Evolutionary conservation across 129 eudicot genomes (phyloP), one percentile per base, ranked within the genome.

Genomic region (Arctium lappa): DNA sequence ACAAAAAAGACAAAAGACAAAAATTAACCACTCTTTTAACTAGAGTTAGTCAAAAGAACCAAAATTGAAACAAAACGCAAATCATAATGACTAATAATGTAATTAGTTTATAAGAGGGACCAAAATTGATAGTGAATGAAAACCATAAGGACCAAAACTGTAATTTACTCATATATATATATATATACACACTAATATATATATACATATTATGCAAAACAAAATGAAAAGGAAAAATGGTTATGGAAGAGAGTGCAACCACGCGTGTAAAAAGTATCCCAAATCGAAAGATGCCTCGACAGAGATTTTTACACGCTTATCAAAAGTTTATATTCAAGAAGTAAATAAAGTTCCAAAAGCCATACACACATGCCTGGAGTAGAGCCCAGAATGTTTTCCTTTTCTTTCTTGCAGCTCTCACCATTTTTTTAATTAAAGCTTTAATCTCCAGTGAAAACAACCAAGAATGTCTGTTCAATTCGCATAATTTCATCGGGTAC

Each of bases 231-330:
- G 13, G 34, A 44, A 77, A 38, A 82, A 48, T 70, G 56, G 63
- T 10, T 56, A 83, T 83, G 82, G 80, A 84, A 79, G 87, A 84
- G 87, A 50, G 87, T 84, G 87, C 87, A 74, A 66, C 84, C 87
- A 84, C 87, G 87, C 87, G 80, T 84, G 87, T 79, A 79, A 84
- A 84, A 84, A 84, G 87, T 79, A 79, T 62, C 56, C 68, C 82
- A 72, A 78, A 72, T 78, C 80, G 79, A 84, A 79, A 84, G 87
- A 84, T 84, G 87, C 87, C 84, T 84, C 83, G 87, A 84, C 87
- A 84, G 84, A 84, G 76, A 79, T 73, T 79, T 84, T 84, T 84
- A 72, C 87, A 84, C 84, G 84, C 87, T 84, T 84, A 65, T 79
- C 84, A 84, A 84, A 84, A 84, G 84, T 53, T 84, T 56, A 83